Evolutionary conservation across 1,284 basidiomycete genomes (phyloP).

Genomic region (Rhodotorula sp.): DNA sequence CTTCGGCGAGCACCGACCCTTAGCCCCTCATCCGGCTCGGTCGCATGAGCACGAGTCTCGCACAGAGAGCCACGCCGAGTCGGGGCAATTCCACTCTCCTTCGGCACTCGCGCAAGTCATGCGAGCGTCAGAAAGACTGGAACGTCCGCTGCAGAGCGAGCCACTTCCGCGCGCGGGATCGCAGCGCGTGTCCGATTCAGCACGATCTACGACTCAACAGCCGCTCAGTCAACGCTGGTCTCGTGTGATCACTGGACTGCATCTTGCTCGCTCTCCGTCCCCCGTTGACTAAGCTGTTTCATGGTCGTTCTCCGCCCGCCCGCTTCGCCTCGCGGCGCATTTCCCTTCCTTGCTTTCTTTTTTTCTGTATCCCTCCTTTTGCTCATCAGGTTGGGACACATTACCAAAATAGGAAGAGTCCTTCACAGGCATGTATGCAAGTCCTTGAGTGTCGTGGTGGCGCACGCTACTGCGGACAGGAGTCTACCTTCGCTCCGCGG

Average conservation of each 20-base stretch:
- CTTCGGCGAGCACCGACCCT: neutral
- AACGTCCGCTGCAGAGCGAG: neutral
- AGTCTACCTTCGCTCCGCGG: no score
- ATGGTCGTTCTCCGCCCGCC: neutral
- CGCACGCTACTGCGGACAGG: no score
- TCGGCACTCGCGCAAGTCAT: no score
- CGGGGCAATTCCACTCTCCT: no score
- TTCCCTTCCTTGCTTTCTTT: no score
- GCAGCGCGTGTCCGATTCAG: neutral
- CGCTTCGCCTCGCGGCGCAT: neutral
- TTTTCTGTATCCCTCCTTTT: no score
- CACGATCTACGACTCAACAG: neutral
- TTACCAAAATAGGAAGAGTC: no score
- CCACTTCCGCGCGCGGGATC: neutral
- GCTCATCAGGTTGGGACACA: no score
- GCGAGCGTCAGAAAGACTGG: no score
- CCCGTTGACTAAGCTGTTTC: neutral
- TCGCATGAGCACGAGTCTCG: neutral
- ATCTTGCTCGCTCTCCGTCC: neutral
- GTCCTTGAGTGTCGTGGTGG: no score
- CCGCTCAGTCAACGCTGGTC: neutral
- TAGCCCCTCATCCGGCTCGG: neutral
- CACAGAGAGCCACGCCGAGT: no score
- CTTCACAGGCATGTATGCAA: no score
- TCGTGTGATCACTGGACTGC: neutral